Conservation (phyloP, 805 yeast species). For the Metschnikowia proteae region DNA sequence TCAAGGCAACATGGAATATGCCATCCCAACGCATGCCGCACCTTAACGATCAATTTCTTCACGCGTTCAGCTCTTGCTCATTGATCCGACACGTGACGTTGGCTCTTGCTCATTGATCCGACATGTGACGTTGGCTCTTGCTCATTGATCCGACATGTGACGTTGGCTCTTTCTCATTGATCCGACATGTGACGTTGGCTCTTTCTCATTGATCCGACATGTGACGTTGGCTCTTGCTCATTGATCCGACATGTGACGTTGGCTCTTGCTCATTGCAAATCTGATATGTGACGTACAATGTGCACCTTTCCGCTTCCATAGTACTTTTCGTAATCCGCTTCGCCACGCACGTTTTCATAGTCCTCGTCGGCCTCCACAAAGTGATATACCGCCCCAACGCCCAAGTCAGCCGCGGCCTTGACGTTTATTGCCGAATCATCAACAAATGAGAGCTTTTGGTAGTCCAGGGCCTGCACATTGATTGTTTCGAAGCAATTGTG, state of each 20-base stretch:
- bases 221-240: background rate
- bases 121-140: background rate
- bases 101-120: background rate
- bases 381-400: constrained; percentile 70
- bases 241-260: background rate
- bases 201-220: background rate
- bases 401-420: constrained; percentile 64
- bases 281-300: background rate
- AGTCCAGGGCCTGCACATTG: constrained; percentile 40
- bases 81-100: background rate
- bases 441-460: constrained; percentile 51
- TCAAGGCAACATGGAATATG: no score
- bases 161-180: background rate
- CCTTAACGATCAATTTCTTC: no score
- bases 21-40: no score
- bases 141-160: background rate
- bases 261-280: background rate
- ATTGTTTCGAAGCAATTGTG: constrained; percentile 62
- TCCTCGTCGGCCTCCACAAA: constrained; percentile 69
- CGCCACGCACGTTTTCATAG: constrained; percentile 28
- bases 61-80: background rate
- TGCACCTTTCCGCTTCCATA: constrained; percentile 27
- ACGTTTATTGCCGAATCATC: constrained; percentile 86
- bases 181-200: no score
- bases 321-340: constrained; percentile 29